Evolutionary conservation across 2,329 filamentous ascomycete species (phyloP).

Genomic region (Colletotrichum sp.): DNA sequence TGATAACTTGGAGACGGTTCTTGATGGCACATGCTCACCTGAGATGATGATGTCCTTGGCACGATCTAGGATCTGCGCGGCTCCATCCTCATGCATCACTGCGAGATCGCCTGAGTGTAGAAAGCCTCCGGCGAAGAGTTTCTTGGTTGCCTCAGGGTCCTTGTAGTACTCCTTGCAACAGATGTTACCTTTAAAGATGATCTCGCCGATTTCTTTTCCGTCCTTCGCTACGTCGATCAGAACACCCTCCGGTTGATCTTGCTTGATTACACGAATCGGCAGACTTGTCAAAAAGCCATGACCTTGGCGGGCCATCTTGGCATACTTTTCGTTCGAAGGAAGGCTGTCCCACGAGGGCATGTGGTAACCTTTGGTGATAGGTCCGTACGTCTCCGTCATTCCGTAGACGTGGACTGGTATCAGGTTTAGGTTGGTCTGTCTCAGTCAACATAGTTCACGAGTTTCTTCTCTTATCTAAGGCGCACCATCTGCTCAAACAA

Average conservation of each 20-base stretch:
- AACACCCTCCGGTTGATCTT: slow-evolving; percentile 69
- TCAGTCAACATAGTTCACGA: neutral
- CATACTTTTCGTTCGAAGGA: slow-evolving; percentile 77
- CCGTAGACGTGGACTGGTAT: slow-evolving; percentile 94
- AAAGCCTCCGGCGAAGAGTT: slow-evolving; percentile 86
- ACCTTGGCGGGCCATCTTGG: slow-evolving; percentile 90
- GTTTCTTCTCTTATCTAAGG: neutral
- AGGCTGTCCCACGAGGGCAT: slow-evolving; percentile 84
- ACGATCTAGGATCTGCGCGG: slow-evolving; percentile 86
- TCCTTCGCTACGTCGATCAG: slow-evolving; percentile 71
- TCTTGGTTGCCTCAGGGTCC: slow-evolving; percentile 81
- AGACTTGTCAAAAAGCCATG: slow-evolving; percentile 88
- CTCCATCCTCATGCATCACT: slow-evolving; percentile 87
- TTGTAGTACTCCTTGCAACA: slow-evolving; percentile 93
- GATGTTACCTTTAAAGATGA: slow-evolving; percentile 90
- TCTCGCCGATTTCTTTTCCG: slow-evolving; percentile 79
- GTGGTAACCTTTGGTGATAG: slow-evolving; percentile 91
- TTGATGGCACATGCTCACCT: slow-evolving; percentile 51
- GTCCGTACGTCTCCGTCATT: slow-evolving; percentile 86
- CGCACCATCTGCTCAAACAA: slow-evolving; percentile 90
- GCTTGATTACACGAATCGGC: slow-evolving; percentile 81
- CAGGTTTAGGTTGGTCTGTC: slow-evolving; percentile 69
- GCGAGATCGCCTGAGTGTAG: slow-evolving; percentile 91
- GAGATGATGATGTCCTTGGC: slow-evolving; percentile 99
- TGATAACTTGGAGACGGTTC: neutral